Evolutionary conservation across 2,329 filamentous ascomycete species (phyloP), one percentile per base, ranked within the genome.

Genomic region (Drechslerella dactyloides): DNA sequence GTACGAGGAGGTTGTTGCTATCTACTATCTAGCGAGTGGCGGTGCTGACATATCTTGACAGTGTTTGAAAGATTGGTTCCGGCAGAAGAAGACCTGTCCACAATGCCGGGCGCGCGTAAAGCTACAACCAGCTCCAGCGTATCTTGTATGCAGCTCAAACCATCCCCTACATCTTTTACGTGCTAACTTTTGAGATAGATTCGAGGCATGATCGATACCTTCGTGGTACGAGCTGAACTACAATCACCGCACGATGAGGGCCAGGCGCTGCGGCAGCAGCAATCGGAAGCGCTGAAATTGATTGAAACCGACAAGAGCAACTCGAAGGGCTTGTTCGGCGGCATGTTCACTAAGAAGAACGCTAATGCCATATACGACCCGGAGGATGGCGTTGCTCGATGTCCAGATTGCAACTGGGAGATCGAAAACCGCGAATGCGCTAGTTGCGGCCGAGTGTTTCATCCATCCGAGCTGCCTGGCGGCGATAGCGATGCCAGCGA

Each of bases 181-280:
- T 48, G 24, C 66, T 73, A 24, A 63, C 58, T 13, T 24, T 19
- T 19, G 7, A 21, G 7, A 52, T 63, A 76, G 75, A 74, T 77
- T 54, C 72, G 75, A 42, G 74, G 75, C 42, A 77, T 77, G 76
- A 75, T 76, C n/a, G 76, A 77, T 53, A 75, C 72, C 10, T 77
- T 77, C 27, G 74, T 77, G 15, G 11, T 59, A 35, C 74, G 75
- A 33, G 74, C 75, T 46, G 73, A 76, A 57, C 24, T 76, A 13
- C 69, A 69, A 8, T 75, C 75, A 11, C 75, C 75, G 10, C 58
- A 74, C 30, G 75, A 74, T 17, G 64, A 63, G 21, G 76, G 76
- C 1, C 42, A 57, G 33, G 74, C 76, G 48, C 48, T 77, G 44
- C 73, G 75, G 23, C 73, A 75, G 56, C 73, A 75, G 21, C 75